Base-by-base conservation (phyloP, 305 asterid species). In the Rubia occidens region DNA sequence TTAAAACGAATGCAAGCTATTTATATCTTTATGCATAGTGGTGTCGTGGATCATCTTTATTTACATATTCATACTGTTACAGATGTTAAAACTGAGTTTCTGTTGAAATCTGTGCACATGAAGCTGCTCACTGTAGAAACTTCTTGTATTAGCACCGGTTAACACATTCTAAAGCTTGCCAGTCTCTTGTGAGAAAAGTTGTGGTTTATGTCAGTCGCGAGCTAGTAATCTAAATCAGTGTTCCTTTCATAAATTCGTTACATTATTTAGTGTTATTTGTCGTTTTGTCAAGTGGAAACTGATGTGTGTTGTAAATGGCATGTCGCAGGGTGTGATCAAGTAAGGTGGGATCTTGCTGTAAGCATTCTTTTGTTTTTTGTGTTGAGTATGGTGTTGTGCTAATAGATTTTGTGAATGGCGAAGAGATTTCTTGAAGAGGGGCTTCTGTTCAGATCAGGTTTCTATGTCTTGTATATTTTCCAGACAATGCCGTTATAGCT, bases 361-460 rank as follows among this genome's bases (percentile, higher is more conserved):
- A 77, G 78, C 75, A 81, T 85, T 87, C 85, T 86, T 87, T 78
- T 81, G 75, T 78, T 85, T 75, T 80, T 86, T 73, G 80, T 82
- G 71, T 82, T 79, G 49, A 43, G 85, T 72, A 70, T 78, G 58
- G 39, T 82, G 72, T 78, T 84, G 82, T 78, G 81, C 71, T 86
- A 75, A 78, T 76, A 70, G 78, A 77, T 67, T 68, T 74, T 60
- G 79, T 54, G 55, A 80, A 62, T 71, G 68, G 45, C 44, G 68
- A 78, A 79, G 78, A 63, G 74, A 71, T 72, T 71, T 65, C 75
- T 77, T 72, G 78, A 79, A 61, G 76, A 70, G 75, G 78, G 76
- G 78, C 74, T 73, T 75, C 71, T 11, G 79, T 72, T 76, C 72
- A 76, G 32, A 58, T 68, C 67, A 60, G 54, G 53, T 8, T 59